Conservation (phyloP, 768 basidiomycete genomes). For the Phylloporus sp. region DNA sequence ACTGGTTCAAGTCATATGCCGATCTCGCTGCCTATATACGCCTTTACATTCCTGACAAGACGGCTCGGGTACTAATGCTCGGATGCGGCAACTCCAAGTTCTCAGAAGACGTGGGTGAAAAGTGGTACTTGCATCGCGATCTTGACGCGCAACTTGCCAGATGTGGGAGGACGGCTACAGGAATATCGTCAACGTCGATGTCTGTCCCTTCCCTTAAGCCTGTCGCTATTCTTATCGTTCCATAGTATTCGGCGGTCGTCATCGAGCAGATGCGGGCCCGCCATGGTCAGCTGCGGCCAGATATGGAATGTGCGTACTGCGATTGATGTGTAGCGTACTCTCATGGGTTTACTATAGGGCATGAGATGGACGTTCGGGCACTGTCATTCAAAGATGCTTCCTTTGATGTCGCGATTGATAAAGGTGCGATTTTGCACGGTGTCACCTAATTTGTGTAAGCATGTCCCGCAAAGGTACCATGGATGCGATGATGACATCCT, state of each 20-base stretch:
- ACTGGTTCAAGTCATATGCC: conserved; percentile 84
- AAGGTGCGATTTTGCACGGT: conserved; percentile 40
- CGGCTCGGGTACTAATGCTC: conserved; percentile 67
- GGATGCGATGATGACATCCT: conserved; percentile 86
- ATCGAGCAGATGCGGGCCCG: conserved; percentile 68
- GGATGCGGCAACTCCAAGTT: conserved; percentile 83
- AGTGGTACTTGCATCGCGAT: neutral
- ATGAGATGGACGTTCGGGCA: conserved; percentile 78
- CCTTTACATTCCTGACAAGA: conserved; percentile 58
- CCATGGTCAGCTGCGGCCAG: conserved; percentile 47
- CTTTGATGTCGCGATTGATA: conserved; percentile 84
- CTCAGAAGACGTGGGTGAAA: conserved; percentile 60
- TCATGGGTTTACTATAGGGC: conserved; percentile 45
- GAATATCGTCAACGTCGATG: conserved; percentile 77
- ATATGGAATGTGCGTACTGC: conserved; percentile 62
- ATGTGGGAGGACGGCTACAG: conserved; percentile 88
- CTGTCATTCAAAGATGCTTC: conserved; percentile 52
- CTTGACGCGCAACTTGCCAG: conserved; percentile 34
- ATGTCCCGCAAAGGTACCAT: conserved; percentile 53
- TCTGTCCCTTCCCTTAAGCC: conserved; percentile 30
- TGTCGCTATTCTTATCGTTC: neutral
- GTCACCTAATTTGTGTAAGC: neutral
- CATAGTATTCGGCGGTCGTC: conserved; percentile 69
- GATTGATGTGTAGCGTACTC: neutral
- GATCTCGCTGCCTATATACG: conserved; percentile 64